Conservation (phyloP, 2,329 filamentous ascomycete species). For the Trichoderma breve region DNA sequence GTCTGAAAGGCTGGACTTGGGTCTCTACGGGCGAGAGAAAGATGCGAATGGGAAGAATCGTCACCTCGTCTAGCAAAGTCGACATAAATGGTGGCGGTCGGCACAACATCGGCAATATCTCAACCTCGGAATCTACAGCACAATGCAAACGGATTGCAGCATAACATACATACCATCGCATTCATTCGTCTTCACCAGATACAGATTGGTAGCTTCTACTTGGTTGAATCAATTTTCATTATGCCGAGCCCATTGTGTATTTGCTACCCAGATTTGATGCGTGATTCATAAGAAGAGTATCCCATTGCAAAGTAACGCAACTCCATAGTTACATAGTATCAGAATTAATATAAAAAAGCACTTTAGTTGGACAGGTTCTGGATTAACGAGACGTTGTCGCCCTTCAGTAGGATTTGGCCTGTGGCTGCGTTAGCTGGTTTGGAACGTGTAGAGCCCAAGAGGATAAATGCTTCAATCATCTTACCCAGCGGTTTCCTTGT, state of each 20-base stretch:
- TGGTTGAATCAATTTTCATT: slow-evolving; percentile 4
- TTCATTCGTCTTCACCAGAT: neutral
- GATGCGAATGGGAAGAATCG: neutral
- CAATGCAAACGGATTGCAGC: neutral
- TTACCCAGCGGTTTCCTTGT: slow-evolving; percentile 75
- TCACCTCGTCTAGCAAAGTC: neutral
- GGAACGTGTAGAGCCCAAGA: neutral
- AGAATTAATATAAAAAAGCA: neutral
- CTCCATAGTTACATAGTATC: slow-evolving; percentile 4
- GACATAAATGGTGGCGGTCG: neutral
- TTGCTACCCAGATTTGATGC: slow-evolving; percentile 13
- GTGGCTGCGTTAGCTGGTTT: slow-evolving; percentile 28
- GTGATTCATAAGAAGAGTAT: slow-evolving; percentile 10
- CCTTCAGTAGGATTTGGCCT: slow-evolving; percentile 85
- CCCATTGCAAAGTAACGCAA: slow-evolving; percentile 7
- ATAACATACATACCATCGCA: neutral
- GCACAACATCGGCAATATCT: slow-evolving; percentile 14
- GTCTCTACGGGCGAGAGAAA: neutral
- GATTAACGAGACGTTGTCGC: slow-evolving; percentile 83
- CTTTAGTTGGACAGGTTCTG: slow-evolving; percentile 48
- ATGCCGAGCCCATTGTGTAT: slow-evolving; percentile 11
- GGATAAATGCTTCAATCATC: neutral
- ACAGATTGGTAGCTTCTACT: neutral
- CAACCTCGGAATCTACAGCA: neutral
- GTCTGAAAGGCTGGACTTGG: neutral